These are phyloP conservation scores for Eucalyptus caleyi DNA, from an alignment of 345 rosid genomes.

Conservation along the genomic window DNA sequence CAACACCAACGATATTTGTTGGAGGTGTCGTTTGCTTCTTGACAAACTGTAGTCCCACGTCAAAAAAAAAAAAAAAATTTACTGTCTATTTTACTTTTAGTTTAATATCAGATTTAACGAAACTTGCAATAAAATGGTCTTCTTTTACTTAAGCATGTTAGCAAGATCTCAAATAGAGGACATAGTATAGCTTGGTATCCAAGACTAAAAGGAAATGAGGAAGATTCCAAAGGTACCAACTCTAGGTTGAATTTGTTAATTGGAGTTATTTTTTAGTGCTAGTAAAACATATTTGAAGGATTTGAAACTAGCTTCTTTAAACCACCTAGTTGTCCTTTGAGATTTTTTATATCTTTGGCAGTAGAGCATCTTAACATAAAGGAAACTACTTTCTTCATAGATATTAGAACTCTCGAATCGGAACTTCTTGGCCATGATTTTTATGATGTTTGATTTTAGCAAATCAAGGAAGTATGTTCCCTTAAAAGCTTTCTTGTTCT, in stretches of 20 bases:
- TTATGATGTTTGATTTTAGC: background rate
- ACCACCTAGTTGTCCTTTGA: background rate
- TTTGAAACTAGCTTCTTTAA: background rate
- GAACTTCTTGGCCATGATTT: background rate
- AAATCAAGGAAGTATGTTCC: background rate
- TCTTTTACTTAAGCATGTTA: background rate
- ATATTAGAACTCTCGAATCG: background rate
- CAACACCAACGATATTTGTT: background rate
- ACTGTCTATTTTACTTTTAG: background rate
- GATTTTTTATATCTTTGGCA: background rate
- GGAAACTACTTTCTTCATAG: background rate
- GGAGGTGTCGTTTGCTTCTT: background rate
- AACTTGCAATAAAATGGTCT: background rate
- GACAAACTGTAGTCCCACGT: background rate
- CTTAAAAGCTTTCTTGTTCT: background rate
- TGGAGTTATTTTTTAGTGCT: background rate
- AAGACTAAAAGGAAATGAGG: background rate
- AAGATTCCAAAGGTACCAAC: background rate
- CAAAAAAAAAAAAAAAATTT: too few species aligned
- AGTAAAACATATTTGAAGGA: background rate
- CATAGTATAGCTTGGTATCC: background rate
- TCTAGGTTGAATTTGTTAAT: background rate
- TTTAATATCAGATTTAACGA: too few species aligned
- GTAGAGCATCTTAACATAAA: background rate
- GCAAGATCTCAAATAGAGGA: background rate